A percentile compares a stretch with the other conserved stretches of the same genome.
phyloP scores from a whole-genome alignment of 805 yeast species.

The Nakazawaea holstii region DNA sequence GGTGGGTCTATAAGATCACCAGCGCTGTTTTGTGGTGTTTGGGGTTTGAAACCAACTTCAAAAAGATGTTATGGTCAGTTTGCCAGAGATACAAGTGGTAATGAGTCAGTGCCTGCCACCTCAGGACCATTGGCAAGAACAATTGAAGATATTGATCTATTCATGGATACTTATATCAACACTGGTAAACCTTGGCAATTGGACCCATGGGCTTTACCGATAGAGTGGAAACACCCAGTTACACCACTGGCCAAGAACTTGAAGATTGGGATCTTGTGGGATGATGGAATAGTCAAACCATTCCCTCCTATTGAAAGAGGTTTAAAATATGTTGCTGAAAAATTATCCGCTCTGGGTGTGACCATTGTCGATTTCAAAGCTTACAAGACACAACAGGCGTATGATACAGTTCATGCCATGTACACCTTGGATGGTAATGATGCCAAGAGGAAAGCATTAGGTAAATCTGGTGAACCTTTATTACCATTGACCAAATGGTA shows the following conservation, averaged over 20 bases:
- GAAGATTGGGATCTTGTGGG: constrained; percentile 58
- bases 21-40: constrained; percentile 57
- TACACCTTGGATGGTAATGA: constrained; percentile 67
- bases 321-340: constrained; percentile 45
- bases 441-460: constrained; percentile 45
- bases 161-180: constrained; percentile 59
- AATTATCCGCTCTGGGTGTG: constrained; percentile 54
- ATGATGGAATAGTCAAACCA: constrained; percentile 62
- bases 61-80: constrained; percentile 41
- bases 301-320: constrained; percentile 61
- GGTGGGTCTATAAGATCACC: constrained; percentile 71
- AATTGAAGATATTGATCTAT: constrained; percentile 61
- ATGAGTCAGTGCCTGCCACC: constrained; percentile 60
- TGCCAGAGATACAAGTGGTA: constrained; percentile 54
- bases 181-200: constrained; percentile 60
- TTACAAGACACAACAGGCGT: constrained; percentile 51
- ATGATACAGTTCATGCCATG: constrained; percentile 50
- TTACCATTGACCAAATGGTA: constrained; percentile 58
- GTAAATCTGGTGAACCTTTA: constrained; percentile 66
- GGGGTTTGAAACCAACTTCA: constrained; percentile 60
- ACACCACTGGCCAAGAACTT: constrained; percentile 33
- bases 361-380: constrained; percentile 53
- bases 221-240: constrained; percentile 47
- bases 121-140: constrained; percentile 65
- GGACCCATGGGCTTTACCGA: constrained; percentile 39